A percentile compares a stretch with the other conserved stretches of the same genome.
phyloP scores from a whole-genome alignment of 2,329 filamentous ascomycete genomes.

The Fusarium verticillioides region DNA sequence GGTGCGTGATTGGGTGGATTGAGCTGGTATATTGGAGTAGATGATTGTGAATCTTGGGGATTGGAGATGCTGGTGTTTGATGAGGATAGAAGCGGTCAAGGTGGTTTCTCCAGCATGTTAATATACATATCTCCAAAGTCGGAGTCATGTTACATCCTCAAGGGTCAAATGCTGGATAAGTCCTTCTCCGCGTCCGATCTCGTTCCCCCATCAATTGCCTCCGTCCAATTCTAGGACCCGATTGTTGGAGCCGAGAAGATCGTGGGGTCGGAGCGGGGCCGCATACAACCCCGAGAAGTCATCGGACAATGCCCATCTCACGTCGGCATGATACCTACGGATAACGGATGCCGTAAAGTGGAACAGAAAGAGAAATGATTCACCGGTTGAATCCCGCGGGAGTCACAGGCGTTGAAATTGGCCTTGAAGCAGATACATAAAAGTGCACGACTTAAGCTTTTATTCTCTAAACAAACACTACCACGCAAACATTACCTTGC shows the following conservation, averaged over 20 bases:
- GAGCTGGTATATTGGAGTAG: no score
- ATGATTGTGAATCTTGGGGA: background rate
- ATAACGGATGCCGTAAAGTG: background rate
- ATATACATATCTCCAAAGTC: background rate
- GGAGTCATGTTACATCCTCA: background rate
- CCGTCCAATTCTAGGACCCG: background rate
- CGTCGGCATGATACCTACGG: background rate
- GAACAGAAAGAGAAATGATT: background rate
- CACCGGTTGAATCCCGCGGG: background rate
- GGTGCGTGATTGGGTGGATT: no score
- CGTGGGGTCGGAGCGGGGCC: slow-evolving; percentile 26
- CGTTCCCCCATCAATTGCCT: background rate
- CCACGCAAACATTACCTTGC: background rate
- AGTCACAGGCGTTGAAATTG: fast-evolving
- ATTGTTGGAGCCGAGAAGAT: background rate
- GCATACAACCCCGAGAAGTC: background rate
- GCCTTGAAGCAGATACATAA: background rate
- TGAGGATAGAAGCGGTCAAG: background rate
- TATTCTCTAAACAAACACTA: background rate
- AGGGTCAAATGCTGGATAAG: background rate
- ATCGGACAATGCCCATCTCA: slow-evolving; percentile 3
- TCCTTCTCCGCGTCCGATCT: background rate
- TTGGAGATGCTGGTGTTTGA: background rate
- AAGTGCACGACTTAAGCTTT: slow-evolving; percentile 3
- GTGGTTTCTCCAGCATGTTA: slow-evolving; percentile 1